These are phyloP conservation scores for Marasmius sp. DNA, from an alignment of 1,284 basidiomycete genomes.

Conservation along the genomic window DNA sequence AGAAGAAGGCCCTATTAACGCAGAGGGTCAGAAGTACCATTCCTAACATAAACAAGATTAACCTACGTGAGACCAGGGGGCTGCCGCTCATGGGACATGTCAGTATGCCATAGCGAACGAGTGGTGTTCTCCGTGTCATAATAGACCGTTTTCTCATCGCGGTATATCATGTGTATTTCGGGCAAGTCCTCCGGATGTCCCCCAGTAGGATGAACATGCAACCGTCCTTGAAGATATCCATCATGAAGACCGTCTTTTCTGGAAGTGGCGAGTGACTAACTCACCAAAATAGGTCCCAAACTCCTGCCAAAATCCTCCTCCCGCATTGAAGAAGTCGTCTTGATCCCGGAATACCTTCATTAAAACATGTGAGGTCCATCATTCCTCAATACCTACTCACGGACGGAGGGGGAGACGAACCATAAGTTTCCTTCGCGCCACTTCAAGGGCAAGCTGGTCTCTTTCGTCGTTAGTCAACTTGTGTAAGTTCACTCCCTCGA, in stretches of 20 bases:
- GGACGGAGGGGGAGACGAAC: constrained; percentile 60
- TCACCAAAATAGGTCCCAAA: too few species aligned
- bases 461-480: constrained; percentile 53
- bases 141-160: constrained; percentile 31
- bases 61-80: constrained; percentile 63
- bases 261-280: too few species aligned
- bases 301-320: too few species aligned
- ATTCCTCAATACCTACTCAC: constrained; percentile 50
- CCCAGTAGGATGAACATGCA: too few species aligned
- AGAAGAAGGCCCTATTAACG: too few species aligned
- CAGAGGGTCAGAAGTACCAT: too few species aligned
- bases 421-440: constrained; percentile 57
- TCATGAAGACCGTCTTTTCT: too few species aligned
- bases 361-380: constrained; percentile 45
- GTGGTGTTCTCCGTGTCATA: not conserved
- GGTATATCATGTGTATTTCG: too few species aligned
- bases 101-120: not conserved
- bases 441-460: constrained; percentile 61
- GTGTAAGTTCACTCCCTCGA: constrained; percentile 59
- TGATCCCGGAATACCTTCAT: constrained; percentile 41
- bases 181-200: too few species aligned
- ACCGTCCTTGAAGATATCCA: too few species aligned
- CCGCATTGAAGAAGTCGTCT: too few species aligned
- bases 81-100: constrained; percentile 57
- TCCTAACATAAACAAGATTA: constrained; percentile 43